Conservation (phyloP, 805 yeast genomes). For the Wickerhamomyces tratensis region DNA sequence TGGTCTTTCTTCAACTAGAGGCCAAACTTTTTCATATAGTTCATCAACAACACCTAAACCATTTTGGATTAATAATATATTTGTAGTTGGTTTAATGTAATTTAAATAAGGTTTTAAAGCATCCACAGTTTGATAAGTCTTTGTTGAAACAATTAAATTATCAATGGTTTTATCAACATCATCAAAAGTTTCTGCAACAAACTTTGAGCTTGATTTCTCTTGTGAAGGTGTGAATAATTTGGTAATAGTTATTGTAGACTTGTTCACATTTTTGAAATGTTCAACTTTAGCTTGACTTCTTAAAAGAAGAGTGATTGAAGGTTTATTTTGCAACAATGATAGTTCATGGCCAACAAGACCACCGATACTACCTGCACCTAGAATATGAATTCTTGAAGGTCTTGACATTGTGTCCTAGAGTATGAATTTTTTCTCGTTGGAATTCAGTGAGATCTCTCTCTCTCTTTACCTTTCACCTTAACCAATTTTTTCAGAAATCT, state of each 20-base stretch:
- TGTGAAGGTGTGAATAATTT: constrained; percentile 13
- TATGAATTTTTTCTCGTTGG: too few relatives aligned
- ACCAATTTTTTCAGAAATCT: too few relatives aligned
- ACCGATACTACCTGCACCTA: constrained; percentile 21
- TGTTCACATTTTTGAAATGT: constrained; percentile 9
- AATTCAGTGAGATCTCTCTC: too few relatives aligned
- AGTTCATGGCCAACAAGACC: constrained; percentile 16
- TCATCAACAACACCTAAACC: constrained; percentile 77
- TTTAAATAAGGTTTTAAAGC: constrained; percentile 52
- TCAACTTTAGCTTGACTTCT: constrained; percentile 10
- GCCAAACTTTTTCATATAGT: constrained; percentile 46
- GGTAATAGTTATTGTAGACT: constrained; percentile 9
- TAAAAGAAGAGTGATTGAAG: constrained; percentile 12
- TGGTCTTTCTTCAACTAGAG: constrained; percentile 37
- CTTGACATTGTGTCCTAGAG: not conserved
- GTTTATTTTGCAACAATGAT: constrained; percentile 8
- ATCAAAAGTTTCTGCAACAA: constrained; percentile 7
- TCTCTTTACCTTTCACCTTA: too few relatives aligned
- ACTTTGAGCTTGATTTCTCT: not conserved
- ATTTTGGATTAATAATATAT: constrained; percentile 70
- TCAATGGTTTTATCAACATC: constrained; percentile 26
- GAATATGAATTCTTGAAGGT: constrained; percentile 7
- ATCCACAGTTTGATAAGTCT: constrained; percentile 59
- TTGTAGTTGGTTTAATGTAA: constrained; percentile 40
- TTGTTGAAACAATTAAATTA: constrained; percentile 67